A percentile compares a stretch with the other conserved stretches of the same genome.
Conservation (phyloP, 768 basidiomycete genomes). For the Pulveroboletus sp. region DNA sequence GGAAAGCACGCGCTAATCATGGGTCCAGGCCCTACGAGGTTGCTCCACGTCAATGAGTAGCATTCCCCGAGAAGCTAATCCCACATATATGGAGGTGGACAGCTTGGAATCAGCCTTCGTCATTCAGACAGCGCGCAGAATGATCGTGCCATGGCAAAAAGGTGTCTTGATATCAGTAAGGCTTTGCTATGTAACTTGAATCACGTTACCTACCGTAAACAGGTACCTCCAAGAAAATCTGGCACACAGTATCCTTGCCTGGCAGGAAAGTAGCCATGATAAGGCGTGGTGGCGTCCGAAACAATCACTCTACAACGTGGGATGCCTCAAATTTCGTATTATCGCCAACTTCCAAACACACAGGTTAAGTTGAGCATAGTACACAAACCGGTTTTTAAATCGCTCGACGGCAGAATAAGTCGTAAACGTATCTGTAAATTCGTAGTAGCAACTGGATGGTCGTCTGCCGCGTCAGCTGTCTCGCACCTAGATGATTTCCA, state of each 20-base stretch:
- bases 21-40: constrained; percentile 16
- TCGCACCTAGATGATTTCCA: constrained; percentile 3
- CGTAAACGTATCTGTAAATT: not conserved
- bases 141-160: constrained; percentile 15
- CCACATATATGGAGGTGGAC: constrained; percentile 4
- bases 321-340: constrained; percentile 7
- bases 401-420: constrained; percentile 8
- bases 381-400: too few relatives aligned
- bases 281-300: constrained; percentile 7
- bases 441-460: not conserved
- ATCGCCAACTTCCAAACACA: constrained; percentile 1
- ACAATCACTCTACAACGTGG: constrained; percentile 6
- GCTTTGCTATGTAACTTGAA: not conserved
- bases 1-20: constrained; percentile 25
- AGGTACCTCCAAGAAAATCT: constrained; percentile 26
- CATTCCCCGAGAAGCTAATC: constrained; percentile 5
- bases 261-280: constrained; percentile 13
- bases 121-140: constrained; percentile 23
- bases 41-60: constrained; percentile 14
- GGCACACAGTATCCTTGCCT: constrained; percentile 5
- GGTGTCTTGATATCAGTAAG: constrained; percentile 24
- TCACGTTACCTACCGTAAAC: constrained; percentile 6
- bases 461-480: constrained; percentile 4
- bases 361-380: not conserved
- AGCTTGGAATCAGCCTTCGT: constrained; percentile 16